Conservation (phyloP, 495 filamentous ascomycete genomes). For the Thermothielavioides terrestris region DNA sequence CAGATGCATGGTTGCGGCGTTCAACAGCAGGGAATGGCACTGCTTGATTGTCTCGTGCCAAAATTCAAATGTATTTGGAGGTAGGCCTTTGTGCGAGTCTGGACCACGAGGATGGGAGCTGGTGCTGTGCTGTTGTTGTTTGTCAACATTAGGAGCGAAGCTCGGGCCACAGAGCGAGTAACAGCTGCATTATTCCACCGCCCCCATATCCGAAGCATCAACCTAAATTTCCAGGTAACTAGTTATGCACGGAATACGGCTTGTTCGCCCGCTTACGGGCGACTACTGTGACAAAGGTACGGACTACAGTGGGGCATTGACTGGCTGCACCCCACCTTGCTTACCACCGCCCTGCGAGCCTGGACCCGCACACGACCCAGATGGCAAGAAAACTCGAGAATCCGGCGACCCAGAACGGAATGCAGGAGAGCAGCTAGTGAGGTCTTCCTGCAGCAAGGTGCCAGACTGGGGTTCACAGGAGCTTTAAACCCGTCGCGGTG, state of each 20-base stretch:
- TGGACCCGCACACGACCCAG: background rate
- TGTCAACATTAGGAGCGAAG: no score
- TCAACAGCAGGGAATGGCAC: no score
- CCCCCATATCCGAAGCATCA: no score
- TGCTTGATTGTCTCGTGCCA: no score
- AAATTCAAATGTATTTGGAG: no score
- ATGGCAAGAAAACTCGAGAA: background rate
- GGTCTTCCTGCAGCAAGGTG: background rate
- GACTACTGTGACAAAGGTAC: background rate
- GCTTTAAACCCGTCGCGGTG: conserved; percentile 3
- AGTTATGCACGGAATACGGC: no score
- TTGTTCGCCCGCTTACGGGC: background rate
- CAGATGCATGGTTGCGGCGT: background rate
- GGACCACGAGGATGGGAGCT: no score
- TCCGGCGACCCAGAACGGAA: background rate
- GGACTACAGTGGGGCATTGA: background rate
- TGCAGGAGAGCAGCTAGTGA: conserved; percentile 1
- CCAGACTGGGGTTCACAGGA: no score
- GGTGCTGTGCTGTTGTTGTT: no score
- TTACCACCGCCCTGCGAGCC: background rate
- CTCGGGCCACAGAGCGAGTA: no score
- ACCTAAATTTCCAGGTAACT: background rate
- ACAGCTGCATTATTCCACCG: no score
- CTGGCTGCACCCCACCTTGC: background rate
- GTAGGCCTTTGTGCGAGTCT: no score